Evolutionary conservation across 2,329 filamentous ascomycete species (phyloP), one percentile per base, ranked within the genome.

Genomic region (Atkinsonella hypoxylon): DNA sequence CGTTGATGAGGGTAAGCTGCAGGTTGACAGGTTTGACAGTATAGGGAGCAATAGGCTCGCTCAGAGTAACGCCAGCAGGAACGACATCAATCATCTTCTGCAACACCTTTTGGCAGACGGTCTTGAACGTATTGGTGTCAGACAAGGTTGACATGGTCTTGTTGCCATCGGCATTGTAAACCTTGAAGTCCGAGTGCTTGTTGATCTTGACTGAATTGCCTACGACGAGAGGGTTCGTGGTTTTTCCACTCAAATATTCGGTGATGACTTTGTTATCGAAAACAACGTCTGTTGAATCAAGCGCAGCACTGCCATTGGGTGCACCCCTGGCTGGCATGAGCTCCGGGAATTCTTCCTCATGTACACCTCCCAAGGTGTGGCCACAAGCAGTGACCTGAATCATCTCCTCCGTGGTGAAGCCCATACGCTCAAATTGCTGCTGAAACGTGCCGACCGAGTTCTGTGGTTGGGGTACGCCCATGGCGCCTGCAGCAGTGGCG

Each of bases 71-170:
- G 3, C 67, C 67, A 2, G 63, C 59, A 2, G 79, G 78, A 0
- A 82, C 78, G 4, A 73, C 69, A n/a, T 83, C 76, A 52, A 82
- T 78, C 78, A 83, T 76, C 59, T 74, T 76, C 59, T 78, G 75
- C 39, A 82, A 63, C 17, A 82, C 69, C 4, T 61, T 65, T 55
- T 69, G 64, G 61, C 79, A 83, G 17, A 68, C 64, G 18, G 57
- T 67, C 39, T 64, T 64, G 64, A 79, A 82, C 11, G 62, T 64
- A 0, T 64, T 57, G 0, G 69, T 58, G 49, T 73, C 67, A 4
- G 69, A 60, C 68, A 83, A 61, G 1, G 70, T 64, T 5, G 60
- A 60, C 56, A 82, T 70, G 3, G 79, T 83, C 13, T 63, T 70
- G 61, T 83, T 82, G 2, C 64, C 61, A 57, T 82, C 79, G 1